Conservation (phyloP, 192 early-diverging fungal genomes). For the Chytriomyces sp. region DNA sequence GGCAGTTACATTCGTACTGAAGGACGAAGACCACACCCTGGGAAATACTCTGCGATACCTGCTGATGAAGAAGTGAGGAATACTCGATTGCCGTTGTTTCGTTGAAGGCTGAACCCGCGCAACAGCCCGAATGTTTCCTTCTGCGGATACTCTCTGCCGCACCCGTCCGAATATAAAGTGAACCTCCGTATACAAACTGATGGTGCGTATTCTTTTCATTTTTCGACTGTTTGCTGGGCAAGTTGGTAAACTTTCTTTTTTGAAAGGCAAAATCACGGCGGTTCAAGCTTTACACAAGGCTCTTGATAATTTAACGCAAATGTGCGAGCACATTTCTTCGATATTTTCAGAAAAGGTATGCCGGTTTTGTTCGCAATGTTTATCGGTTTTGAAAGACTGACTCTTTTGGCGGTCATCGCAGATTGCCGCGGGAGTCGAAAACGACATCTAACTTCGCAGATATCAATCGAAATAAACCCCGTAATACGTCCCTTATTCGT, state of each 20-base stretch:
- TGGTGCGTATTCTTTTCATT: slow-evolving; percentile 42
- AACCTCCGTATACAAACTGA: slow-evolving; percentile 96
- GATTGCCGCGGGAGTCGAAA: too few relatives aligned
- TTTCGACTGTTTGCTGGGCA: not conserved
- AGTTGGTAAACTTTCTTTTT: not conserved
- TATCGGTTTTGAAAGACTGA: too few relatives aligned
- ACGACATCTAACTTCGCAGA: too few relatives aligned
- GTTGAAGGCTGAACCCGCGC: not conserved
- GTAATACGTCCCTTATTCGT: too few relatives aligned
- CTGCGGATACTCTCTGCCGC: slow-evolving; percentile 96
- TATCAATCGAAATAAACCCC: too few relatives aligned
- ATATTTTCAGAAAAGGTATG: slow-evolving; percentile 31
- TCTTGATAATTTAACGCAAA: slow-evolving; percentile 76
- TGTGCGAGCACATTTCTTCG: slow-evolving; percentile 71
- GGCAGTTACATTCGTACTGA: slow-evolving; percentile 84
- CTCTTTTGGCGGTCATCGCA: too few relatives aligned
- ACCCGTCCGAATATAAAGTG: slow-evolving; percentile 92
- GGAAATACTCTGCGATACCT: slow-evolving; percentile 92
- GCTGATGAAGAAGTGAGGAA: slow-evolving; percentile 41
- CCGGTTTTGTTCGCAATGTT: not conserved
- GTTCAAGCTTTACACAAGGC: slow-evolving; percentile 86
- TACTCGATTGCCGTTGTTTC: too few relatives aligned
- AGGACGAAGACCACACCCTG: slow-evolving; percentile 96
- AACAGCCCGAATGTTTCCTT: slow-evolving; percentile 84
- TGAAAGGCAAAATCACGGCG: slow-evolving; percentile 74